Evolutionary conservation across 2,329 filamentous ascomycete species (phyloP).

Genomic region (Rhytidhysteron rufulum): DNA sequence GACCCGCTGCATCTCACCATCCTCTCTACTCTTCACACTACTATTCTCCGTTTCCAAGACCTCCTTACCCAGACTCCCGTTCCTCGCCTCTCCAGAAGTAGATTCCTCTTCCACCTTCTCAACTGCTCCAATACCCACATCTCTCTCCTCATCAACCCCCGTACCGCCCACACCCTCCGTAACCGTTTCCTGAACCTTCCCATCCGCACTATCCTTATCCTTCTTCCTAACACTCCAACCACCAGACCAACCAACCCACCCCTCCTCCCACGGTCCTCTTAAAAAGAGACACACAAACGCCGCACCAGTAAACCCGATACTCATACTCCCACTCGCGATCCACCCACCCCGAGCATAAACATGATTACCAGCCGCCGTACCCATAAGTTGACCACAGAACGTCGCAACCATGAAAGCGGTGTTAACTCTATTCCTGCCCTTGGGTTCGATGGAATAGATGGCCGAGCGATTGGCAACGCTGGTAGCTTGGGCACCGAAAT

Average conservation of each 20-base stretch:
- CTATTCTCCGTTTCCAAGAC: not conserved
- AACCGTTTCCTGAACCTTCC: slow-evolving; percentile 25
- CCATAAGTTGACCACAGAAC: slow-evolving; percentile 72
- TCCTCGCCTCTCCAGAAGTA: slow-evolving; percentile 6
- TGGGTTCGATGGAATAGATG: slow-evolving; percentile 69
- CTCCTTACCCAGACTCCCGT: not conserved
- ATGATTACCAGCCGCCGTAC: slow-evolving; percentile 52
- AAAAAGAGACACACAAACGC: slow-evolving; percentile 46
- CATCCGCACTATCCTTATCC: slow-evolving; percentile 37
- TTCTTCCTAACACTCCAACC: slow-evolving; percentile 51
- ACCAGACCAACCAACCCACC: slow-evolving; percentile 60
- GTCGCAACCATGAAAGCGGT: slow-evolving; percentile 76
- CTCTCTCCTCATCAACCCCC: slow-evolving; percentile 14
- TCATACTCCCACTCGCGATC: slow-evolving; percentile 54
- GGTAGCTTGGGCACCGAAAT: slow-evolving; percentile 68
- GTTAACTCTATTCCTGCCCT: slow-evolving; percentile 71
- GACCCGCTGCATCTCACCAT: not conserved
- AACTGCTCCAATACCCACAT: slow-evolving; percentile 21
- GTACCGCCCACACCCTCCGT: slow-evolving; percentile 9
- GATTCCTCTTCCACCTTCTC: slow-evolving; percentile 25
- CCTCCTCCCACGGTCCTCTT: slow-evolving; percentile 54
- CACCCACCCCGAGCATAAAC: slow-evolving; percentile 56
- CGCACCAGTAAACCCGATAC: slow-evolving; percentile 51
- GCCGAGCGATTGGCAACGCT: slow-evolving; percentile 70
- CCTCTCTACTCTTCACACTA: not conserved